Base-by-base conservation (phyloP, 768 basidiomycete species). In the Hericium alpestre region DNA sequence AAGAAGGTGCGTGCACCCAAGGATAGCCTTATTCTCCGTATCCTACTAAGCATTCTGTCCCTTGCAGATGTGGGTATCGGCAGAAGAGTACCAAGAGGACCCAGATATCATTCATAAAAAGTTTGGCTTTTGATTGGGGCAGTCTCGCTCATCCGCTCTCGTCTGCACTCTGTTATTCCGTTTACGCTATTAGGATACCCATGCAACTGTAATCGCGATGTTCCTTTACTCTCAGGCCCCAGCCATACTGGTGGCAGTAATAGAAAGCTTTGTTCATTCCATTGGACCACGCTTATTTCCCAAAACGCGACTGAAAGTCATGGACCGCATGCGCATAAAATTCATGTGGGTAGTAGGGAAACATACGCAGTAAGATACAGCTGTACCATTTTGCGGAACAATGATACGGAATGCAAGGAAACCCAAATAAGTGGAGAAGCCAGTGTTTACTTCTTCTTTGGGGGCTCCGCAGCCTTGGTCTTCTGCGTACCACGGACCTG, bases 21-120 rank as follows among this genome's bases (percentile, higher is more conserved):
- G 8, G 32, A 6, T 10, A 8, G 32, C 32, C 32, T 7, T 32
- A 1, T 4, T 9, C 32, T 10, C 32, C 6, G 32, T 48, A 7
- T 23, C n/a, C 25, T 50, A 25, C n/a, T 60, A 25, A 32, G 54
- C 53, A 49, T 50, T 12, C 32, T 7, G 6, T 32, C 32, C 43
- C 56, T 62, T 55, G 25, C 57, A 96, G 93, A 98, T 99, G 95
- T 99, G 96, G 95, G 92, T 99, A 53, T 94, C 93, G 49, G 93
- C 94, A 40, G 95, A 99, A 72, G 96, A 98, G 72, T 98, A 97
- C 69, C 93, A 96, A 72, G 95, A 99, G 71, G 95, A 98, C 72
- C 94, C 95, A 55, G 94, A 98, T 66, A 90, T 97, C 66, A 98
- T 97, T 66, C 94, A 96, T 73, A 94, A 91, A 73, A 95, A 95